Evolutionary conservation across 352 stramenopile genomes (phyloP).

Genomic region (Phytopythium helicoides): DNA sequence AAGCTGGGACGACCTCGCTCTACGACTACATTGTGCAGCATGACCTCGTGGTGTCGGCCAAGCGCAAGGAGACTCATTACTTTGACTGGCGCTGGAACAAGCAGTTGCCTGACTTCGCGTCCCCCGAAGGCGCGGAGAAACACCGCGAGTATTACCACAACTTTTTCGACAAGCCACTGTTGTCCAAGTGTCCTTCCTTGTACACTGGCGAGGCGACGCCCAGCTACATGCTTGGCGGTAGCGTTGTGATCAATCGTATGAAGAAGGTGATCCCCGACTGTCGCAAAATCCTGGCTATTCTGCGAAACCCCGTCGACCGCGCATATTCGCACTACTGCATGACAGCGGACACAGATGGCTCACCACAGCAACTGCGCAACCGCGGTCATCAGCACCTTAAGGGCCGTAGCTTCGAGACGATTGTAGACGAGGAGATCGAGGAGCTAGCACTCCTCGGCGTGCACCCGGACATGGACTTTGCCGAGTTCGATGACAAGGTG

Average conservation of each 20-base stretch:
- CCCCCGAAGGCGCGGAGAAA: slow-evolving; percentile 46
- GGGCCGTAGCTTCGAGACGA: slow-evolving; percentile 62
- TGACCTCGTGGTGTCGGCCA: slow-evolving; percentile 89
- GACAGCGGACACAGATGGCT: slow-evolving; percentile 76
- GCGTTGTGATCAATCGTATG: slow-evolving; percentile 69
- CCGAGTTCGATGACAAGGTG: slow-evolving; percentile 66
- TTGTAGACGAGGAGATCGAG: slow-evolving; percentile 70
- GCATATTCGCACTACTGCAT: slow-evolving; percentile 91
- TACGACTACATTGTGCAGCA: slow-evolving; percentile 98
- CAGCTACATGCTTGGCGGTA: slow-evolving; percentile 88
- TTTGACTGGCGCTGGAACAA: slow-evolving; percentile 98
- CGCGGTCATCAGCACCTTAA: slow-evolving; percentile 70
- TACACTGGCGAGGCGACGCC: slow-evolving; percentile 92
- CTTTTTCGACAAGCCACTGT: slow-evolving; percentile 79
- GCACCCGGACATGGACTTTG: slow-evolving; percentile 69
- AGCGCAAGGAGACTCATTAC: slow-evolving; percentile 97
- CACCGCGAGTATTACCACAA: slow-evolving; percentile 79
- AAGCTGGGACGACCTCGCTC: slow-evolving; percentile 95
- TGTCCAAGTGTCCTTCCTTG: slow-evolving; percentile 88
- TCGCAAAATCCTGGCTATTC: slow-evolving; percentile 79
- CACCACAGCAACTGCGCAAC: slow-evolving; percentile 72
- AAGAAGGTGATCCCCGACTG: slow-evolving; percentile 74
- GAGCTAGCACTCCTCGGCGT: slow-evolving; percentile 60
- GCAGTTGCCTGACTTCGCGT: slow-evolving; percentile 46
- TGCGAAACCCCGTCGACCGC: slow-evolving; percentile 81